Conservation (phyloP, 2,329 filamentous ascomycete species). For the Xylariaceae sp. region DNA sequence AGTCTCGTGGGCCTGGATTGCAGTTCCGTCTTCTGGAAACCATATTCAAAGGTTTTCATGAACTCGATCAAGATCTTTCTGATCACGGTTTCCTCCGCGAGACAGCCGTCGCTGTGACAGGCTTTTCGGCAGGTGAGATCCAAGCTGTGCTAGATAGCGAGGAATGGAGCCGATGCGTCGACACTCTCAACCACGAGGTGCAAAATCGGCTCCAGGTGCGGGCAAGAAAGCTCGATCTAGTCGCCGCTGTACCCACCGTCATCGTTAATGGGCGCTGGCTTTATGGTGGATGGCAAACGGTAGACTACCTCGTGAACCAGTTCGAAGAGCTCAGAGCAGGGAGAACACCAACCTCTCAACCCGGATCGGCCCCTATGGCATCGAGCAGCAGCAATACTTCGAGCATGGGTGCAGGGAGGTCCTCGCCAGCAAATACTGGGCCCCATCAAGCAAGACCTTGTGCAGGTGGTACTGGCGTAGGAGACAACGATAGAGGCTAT, state of each 20-base stretch:
- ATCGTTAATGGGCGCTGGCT: slow-evolving; percentile 65
- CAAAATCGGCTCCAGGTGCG: slow-evolving; percentile 12
- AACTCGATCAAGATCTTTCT: slow-evolving; percentile 37
- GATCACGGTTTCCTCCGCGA: slow-evolving; percentile 14
- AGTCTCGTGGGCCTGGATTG: slow-evolving; percentile 20
- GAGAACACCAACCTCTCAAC: slow-evolving; percentile 5
- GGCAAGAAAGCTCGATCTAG: slow-evolving; percentile 25
- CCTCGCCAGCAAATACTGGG: too few species aligned
- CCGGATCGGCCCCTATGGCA: not conserved
- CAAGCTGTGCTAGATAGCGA: slow-evolving; percentile 14
- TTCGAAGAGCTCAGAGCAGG: slow-evolving; percentile 53
- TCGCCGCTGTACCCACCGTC: slow-evolving; percentile 70
- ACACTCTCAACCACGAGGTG: slow-evolving; percentile 20
- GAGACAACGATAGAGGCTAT: too few species aligned
- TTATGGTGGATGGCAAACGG: slow-evolving; percentile 68
- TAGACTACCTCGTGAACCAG: slow-evolving; percentile 58
- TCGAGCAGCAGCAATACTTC: not conserved
- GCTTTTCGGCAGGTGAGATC: slow-evolving; percentile 8
- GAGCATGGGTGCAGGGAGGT: too few species aligned
- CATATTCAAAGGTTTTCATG: slow-evolving; percentile 40
- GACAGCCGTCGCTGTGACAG: slow-evolving; percentile 10
- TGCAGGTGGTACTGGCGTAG: too few species aligned
- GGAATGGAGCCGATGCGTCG: slow-evolving; percentile 32
- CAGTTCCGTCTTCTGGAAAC: slow-evolving; percentile 38
- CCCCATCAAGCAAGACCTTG: too few species aligned